Percentiles rank a stretch among this genome's conserved stretches.
phyloP scores from a whole-genome alignment of 768 basidiomycete genomes.

The Hericium coralloides region DNA sequence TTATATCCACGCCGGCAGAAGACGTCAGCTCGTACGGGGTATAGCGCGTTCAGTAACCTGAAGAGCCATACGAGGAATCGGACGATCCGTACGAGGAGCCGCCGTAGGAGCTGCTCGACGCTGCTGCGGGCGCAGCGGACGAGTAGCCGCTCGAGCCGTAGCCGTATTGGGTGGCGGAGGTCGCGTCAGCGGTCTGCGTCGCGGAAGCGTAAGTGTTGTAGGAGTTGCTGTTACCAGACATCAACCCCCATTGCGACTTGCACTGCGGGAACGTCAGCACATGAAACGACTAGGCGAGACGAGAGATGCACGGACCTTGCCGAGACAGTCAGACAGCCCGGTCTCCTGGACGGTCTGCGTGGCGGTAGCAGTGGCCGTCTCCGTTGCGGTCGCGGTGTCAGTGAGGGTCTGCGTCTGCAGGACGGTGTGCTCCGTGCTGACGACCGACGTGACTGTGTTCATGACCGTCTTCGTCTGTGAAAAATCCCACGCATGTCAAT shows the following conservation, averaged over 20 bases:
- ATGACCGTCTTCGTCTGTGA: slow-evolving; percentile 48
- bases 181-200: slow-evolving; percentile 3
- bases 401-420: slow-evolving; percentile 45
- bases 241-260: slow-evolving; percentile 48
- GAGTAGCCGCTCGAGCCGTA: slow-evolving; percentile 3
- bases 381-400: slow-evolving; percentile 16
- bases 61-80: slow-evolving; percentile 4
- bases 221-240: slow-evolving; percentile 39
- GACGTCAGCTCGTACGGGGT: not conserved
- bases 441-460: slow-evolving; percentile 46
- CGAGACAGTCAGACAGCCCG: slow-evolving; percentile 45
- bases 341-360: slow-evolving; percentile 40
- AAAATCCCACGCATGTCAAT: not conserved
- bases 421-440: slow-evolving; percentile 38
- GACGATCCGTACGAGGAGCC: slow-evolving; percentile 1
- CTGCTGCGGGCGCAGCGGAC: not conserved
- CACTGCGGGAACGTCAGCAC: slow-evolving; percentile 28
- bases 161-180: slow-evolving; percentile 17
- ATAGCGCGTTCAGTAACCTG: slow-evolving; percentile 1
- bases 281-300: not conserved
- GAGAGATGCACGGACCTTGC: slow-evolving; percentile 26
- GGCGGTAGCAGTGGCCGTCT: slow-evolving; percentile 29
- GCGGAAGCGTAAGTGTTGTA: slow-evolving; percentile 31
- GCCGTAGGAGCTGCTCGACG: slow-evolving; percentile 1
- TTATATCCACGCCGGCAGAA: not conserved